Base-by-base conservation (phyloP, 2,329 filamentous ascomycete genomes). In the Botryotinia narcissicola region DNA sequence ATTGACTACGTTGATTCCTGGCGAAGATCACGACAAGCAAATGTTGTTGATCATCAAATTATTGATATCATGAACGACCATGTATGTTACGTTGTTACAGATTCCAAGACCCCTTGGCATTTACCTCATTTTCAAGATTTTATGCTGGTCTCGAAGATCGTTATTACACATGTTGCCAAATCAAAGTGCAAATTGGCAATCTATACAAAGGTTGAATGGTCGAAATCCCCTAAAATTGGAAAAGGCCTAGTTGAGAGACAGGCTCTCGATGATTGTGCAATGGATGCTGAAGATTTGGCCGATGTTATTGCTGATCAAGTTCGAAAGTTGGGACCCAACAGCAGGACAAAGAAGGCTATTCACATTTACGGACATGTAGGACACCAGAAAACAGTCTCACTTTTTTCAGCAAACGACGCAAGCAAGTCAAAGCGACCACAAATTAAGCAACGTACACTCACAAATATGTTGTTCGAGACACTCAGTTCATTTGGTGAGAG, bases 141-240 rank as follows among this genome's bases (percentile, higher is more conserved):
- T 83, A 91, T 91, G 78, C 85, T 98, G 35, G 89, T 97, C 73
- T 95, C 90, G 77, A 98, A 97, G 83, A 90, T 97, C 75, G 94
- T 98, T 76, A 96, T 99, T 75, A 98, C 96, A 3, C 94, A 98
- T 80, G 88, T 95, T 74, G 91, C 94, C 70, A 98, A 98, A 83
- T 94, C 93, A 20, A 94, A 92, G 81, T 97, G 94, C 82, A 98
- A 96, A 83, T 88, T 99, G 72, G 92, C 94, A 40, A 89, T 98
- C 61, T 97, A 93, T 83, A 93, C 91, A 71, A 92, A 92, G 79
- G 89, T 97, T n/a, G 92, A 94, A 78, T 98, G 96, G 96, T 87
- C 89, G 40, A 92, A 90, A 76, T 85, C 88, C 71, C 91, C 90
- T 18, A 78, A 87, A 0, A 83, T 91, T 60, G 87, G 87, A 25